Conservation (phyloP, 78 protist genomes). For the Dictyostelium capitatum region DNA sequence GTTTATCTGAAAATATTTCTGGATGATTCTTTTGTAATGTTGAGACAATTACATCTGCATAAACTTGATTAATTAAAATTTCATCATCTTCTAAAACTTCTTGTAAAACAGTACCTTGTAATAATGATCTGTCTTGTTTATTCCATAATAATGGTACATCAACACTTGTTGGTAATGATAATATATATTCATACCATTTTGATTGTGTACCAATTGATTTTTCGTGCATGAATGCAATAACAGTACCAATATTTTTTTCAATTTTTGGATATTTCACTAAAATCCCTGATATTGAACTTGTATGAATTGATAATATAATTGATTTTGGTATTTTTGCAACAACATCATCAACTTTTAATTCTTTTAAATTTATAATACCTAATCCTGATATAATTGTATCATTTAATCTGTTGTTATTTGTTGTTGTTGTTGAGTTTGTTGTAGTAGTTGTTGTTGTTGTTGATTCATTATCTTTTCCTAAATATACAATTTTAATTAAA, state of each 20-base stretch:
- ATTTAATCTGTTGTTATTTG: neutral
- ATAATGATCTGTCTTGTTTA: neutral
- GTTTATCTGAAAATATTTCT: constrained; percentile 29
- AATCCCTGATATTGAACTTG: constrained; percentile 8
- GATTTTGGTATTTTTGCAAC: constrained; percentile 62
- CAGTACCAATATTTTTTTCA: constrained; percentile 37
- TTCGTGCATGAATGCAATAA: constrained; percentile 55
- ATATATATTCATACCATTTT: constrained; percentile 68
- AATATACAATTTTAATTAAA: constrained; percentile 1
- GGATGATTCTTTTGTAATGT: constrained; percentile 44
- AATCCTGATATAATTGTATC: constrained; percentile 16
- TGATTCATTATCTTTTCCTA: neutral
- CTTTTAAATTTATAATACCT: neutral
- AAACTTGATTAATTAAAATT: constrained; percentile 2
- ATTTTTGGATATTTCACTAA: constrained; percentile 51
- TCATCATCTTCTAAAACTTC: constrained; percentile 20
- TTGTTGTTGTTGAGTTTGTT: neutral
- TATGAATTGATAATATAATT: constrained; percentile 29
- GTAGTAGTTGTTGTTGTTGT: neutral
- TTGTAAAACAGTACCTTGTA: constrained; percentile 41
- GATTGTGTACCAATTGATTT: constrained; percentile 33
- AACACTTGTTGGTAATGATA: constrained; percentile 34
- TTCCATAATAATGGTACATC: constrained; percentile 72
- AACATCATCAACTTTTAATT: constrained; percentile 10
- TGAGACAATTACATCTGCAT: neutral